A percentile compares a stretch with the other conserved stretches of the same genome.
phyloP scores from a whole-genome alignment of 495 filamentous ascomycete genomes.

The Melanomma pulvis-pyrius region DNA sequence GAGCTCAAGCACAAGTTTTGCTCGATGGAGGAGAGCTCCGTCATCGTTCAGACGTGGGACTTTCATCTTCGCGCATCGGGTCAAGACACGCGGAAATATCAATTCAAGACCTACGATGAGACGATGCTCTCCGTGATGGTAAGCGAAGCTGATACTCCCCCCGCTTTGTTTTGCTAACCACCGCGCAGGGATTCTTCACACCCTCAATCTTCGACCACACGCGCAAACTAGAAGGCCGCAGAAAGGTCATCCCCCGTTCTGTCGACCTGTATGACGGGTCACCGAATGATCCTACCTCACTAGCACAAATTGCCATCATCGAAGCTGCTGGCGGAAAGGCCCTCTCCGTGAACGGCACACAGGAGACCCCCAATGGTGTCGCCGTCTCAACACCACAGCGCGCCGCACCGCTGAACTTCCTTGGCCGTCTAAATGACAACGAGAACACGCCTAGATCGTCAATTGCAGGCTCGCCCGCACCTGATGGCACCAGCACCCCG shows the following conservation, averaged over 20 bases:
- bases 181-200: slow-evolving; percentile 62
- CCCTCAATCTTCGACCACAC: slow-evolving; percentile 82
- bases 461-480: slow-evolving; percentile 80
- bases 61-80: slow-evolving; percentile 88
- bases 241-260: slow-evolving; percentile 78
- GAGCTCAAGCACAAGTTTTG: slow-evolving; percentile 90
- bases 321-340: slow-evolving; percentile 44
- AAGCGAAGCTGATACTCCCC: slow-evolving; percentile 38
- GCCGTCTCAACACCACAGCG: slow-evolving; percentile 51
- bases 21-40: slow-evolving; percentile 80
- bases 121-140: slow-evolving; percentile 86
- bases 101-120: slow-evolving; percentile 94
- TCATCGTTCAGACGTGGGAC: slow-evolving; percentile 77
- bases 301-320: slow-evolving; percentile 76
- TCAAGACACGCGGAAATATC: slow-evolving; percentile 85
- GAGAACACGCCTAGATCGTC: slow-evolving; percentile 81
- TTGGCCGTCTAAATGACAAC: slow-evolving; percentile 56
- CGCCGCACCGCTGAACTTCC: slow-evolving; percentile 51
- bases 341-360: slow-evolving; percentile 63
- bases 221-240: slow-evolving; percentile 73
- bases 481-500: slow-evolving; percentile 58
- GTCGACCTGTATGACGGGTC: slow-evolving; percentile 91
- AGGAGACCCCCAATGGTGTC: slow-evolving; percentile 47
- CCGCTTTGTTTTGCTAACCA: slow-evolving; percentile 10
- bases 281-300: slow-evolving; percentile 84